Conservation (phyloP, 2,329 filamentous ascomycete genomes). For the Passalora sequoiae region DNA sequence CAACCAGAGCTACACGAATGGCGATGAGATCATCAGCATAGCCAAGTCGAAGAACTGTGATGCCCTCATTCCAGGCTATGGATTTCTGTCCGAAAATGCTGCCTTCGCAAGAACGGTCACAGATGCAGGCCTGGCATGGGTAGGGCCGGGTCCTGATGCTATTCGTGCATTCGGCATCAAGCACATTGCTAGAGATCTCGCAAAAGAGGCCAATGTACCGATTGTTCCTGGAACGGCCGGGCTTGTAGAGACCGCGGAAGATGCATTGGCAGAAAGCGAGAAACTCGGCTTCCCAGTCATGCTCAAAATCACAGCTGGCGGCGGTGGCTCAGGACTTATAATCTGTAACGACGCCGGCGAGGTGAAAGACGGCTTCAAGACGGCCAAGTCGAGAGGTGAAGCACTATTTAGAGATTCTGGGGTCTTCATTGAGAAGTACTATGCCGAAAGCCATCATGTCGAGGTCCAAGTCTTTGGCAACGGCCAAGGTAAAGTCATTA, state of each 20-base stretch:
- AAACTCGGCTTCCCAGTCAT: slow-evolving; percentile 49
- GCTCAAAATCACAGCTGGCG: slow-evolving; percentile 54
- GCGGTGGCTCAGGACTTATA: slow-evolving; percentile 75
- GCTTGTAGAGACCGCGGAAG: slow-evolving; percentile 45
- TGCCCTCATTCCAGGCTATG: slow-evolving; percentile 63
- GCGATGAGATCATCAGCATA: slow-evolving; percentile 47
- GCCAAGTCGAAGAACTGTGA: slow-evolving; percentile 48
- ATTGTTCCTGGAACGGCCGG: slow-evolving; percentile 52
- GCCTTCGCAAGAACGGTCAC: slow-evolving; percentile 53
- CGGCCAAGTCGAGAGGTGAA: slow-evolving; percentile 66
- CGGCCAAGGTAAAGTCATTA: slow-evolving; percentile 68
- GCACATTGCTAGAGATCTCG: slow-evolving; percentile 52
- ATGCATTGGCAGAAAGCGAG: slow-evolving; percentile 42
- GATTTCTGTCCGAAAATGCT: slow-evolving; percentile 60
- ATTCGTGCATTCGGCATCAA: slow-evolving; percentile 52
- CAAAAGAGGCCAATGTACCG: slow-evolving; percentile 49
- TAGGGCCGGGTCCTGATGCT: slow-evolving; percentile 39
- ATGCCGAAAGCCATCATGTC: slow-evolving; percentile 73
- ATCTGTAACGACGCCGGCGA: slow-evolving; percentile 65
- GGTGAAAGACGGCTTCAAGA: slow-evolving; percentile 56
- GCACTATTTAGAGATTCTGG: slow-evolving; percentile 76
- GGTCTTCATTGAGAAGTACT: slow-evolving; percentile 80
- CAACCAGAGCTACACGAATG: slow-evolving; percentile 47
- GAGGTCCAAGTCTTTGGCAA: slow-evolving; percentile 91
- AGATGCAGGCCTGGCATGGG: slow-evolving; percentile 53